phyloP scores from a whole-genome alignment of 768 basidiomycete genomes.

The Pisolithus albus region DNA sequence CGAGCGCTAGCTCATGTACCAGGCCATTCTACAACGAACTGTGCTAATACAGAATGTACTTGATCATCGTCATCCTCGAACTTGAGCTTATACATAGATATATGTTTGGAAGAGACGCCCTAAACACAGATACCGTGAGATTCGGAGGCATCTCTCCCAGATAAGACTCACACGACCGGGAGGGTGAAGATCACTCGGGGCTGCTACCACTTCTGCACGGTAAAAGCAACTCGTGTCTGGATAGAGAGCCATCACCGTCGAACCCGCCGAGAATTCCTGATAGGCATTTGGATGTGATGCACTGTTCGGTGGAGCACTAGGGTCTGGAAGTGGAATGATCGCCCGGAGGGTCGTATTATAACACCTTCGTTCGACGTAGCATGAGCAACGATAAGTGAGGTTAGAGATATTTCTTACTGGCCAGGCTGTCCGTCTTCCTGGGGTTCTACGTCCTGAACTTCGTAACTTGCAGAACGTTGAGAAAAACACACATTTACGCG shows the following conservation, averaged over 20 bases:
- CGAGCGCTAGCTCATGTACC: constrained; percentile 17
- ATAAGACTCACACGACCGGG: constrained; percentile 31
- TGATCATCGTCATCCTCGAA: constrained; percentile 89
- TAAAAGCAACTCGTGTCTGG: constrained; percentile 91
- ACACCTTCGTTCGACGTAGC: constrained; percentile 31
- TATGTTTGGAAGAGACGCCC: constrained; percentile 37
- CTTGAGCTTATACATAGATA: constrained; percentile 66
- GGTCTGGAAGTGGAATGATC: constrained; percentile 79
- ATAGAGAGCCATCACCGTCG: constrained; percentile 81
- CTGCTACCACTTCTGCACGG: constrained; percentile 74
- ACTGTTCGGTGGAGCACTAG: constrained; percentile 46
- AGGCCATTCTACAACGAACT: constrained; percentile 81
- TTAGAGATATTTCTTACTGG: constrained; percentile 25
- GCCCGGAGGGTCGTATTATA: constrained; percentile 65
- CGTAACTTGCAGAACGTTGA: constrained; percentile 45
- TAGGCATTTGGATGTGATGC: constrained; percentile 64
- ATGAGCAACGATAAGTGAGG: background rate
- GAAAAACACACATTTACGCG: background rate
- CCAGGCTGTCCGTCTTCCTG: constrained; percentile 76
- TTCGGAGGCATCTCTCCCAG: background rate
- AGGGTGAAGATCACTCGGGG: constrained; percentile 42
- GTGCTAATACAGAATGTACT: constrained; percentile 68
- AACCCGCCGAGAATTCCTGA: constrained; percentile 63
- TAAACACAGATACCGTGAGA: constrained; percentile 8
- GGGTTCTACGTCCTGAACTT: constrained; percentile 80